Conservation (phyloP, 306 rosid genomes). For the Ormosia semicastrata region DNA sequence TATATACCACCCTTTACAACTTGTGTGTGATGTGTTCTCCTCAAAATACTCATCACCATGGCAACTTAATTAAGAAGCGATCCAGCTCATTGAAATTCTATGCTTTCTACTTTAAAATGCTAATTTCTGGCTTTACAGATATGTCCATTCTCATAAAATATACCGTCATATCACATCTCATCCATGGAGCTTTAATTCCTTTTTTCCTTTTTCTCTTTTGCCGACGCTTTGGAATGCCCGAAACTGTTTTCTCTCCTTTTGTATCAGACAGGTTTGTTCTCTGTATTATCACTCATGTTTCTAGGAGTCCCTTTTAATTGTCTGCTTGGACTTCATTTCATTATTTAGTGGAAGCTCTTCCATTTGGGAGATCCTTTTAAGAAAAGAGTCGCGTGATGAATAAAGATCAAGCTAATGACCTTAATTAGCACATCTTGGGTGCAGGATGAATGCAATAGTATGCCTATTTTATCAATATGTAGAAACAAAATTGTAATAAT, state of each 20-base stretch:
- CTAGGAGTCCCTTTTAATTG: background rate
- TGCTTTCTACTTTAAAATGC: conserved; percentile 9
- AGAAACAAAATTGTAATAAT: no score
- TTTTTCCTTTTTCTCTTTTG: background rate
- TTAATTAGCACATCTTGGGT: no score
- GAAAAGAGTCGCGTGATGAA: no score
- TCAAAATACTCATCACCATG: background rate
- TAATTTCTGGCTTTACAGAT: conserved; percentile 15
- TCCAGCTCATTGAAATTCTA: background rate
- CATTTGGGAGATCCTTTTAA: no score
- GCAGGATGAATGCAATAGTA: no score
- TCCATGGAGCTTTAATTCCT: background rate
- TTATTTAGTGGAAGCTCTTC: no score
- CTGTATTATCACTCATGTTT: background rate
- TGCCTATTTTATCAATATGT: no score
- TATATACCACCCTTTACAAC: background rate
- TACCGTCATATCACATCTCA: conserved; percentile 5
- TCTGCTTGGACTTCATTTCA: background rate
- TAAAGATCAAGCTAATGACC: no score
- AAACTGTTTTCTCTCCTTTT: background rate
- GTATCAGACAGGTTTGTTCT: background rate
- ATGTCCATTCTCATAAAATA: conserved; percentile 9
- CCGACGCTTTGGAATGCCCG: background rate
- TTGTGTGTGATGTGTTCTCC: background rate
- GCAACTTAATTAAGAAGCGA: conserved; percentile 10